Percentiles rank a stretch among this genome's conserved stretches.
Conservation (phyloP, 257 asterid genomes). For the Avicennia marina region DNA sequence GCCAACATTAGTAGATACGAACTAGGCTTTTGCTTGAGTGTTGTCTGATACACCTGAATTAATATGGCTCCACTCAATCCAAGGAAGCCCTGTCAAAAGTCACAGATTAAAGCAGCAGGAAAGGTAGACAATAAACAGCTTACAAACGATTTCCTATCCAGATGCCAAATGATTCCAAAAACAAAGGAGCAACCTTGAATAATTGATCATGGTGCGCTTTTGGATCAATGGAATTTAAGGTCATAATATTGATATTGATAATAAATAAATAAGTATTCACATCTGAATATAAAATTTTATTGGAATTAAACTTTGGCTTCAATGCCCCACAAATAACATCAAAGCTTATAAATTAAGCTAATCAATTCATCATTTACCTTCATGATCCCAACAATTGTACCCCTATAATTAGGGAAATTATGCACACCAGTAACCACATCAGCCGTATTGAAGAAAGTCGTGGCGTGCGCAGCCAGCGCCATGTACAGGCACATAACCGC, state of each 20-base stretch:
- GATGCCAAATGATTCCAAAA: not conserved
- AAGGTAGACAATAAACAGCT: not conserved
- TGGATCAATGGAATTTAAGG: no score
- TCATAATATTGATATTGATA: no score
- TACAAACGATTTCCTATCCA: not conserved
- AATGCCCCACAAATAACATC: no score
- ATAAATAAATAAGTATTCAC: no score
- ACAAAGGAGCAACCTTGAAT: no score
- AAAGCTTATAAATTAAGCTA: no score
- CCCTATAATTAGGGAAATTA: conserved; percentile 47
- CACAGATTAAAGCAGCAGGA: not conserved
- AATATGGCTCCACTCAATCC: conserved; percentile 64
- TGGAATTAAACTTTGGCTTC: no score
- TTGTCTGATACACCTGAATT: conserved; percentile 48
- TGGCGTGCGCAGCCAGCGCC: conserved; percentile 55
- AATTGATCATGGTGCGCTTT: no score
- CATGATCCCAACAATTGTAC: conserved; percentile 62
- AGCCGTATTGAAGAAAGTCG: conserved; percentile 56
- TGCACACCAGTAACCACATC: conserved; percentile 56
- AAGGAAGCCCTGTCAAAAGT: conserved; percentile 46
- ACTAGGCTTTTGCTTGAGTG: conserved; percentile 47
- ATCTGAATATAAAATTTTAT: no score
- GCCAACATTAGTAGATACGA: conserved; percentile 46
- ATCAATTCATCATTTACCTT: conserved; percentile 29
- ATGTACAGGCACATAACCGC: conserved; percentile 44